Evolutionary conservation across 2,329 filamentous ascomycete species (phyloP), one percentile per base, ranked within the genome.

Genomic region (Fusarium pseudocircinatum): DNA sequence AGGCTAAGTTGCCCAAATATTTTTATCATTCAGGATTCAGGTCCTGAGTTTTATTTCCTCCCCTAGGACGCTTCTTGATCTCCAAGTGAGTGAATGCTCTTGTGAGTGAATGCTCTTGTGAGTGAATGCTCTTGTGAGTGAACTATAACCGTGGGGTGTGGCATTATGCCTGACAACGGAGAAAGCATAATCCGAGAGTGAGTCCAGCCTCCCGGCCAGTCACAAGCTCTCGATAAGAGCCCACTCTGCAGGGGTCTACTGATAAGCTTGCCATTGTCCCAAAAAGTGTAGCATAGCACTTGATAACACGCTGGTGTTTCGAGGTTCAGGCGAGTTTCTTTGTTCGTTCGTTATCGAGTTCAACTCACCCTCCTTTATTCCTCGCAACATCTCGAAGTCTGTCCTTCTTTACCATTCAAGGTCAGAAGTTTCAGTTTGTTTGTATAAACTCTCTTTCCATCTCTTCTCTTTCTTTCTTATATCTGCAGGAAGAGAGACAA

Each of bases 221-320:
- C 24, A 62, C 6, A 26, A 7, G 1, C 2, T 6, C 13, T 28
- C 52, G 75, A 80, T 80, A 79, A 71, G n/a, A n/a, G 37, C 14
- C 59, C 42, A 57, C 32, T 24, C 40, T 46, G 54, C 73, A 72
- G 50, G 75, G 70, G 57, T 60, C 7, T 6, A 8, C 43, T 37
- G 77, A 78, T 77, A 78, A 72, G 74, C 28, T 28, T 24, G 16
- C 6, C 42, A 11, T 30, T 24, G 42, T 39, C 67, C 65, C 54
- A 63, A 75, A 72, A 63, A 70, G 70, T 74, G 60, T 70, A 60
- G 66, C 53, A 67, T 69, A 60, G 66, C 53, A 68, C 74, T 77
- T 81, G 75, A 79, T 82, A 82, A 82, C 80, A 82, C 80, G 80
- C 80, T 82, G 80, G 79, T 80, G 78, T 74, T 72, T 74, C 70